Evolutionary conservation across 495 filamentous ascomycete species (phyloP).

Genomic region (Geoglossum glabrum): DNA sequence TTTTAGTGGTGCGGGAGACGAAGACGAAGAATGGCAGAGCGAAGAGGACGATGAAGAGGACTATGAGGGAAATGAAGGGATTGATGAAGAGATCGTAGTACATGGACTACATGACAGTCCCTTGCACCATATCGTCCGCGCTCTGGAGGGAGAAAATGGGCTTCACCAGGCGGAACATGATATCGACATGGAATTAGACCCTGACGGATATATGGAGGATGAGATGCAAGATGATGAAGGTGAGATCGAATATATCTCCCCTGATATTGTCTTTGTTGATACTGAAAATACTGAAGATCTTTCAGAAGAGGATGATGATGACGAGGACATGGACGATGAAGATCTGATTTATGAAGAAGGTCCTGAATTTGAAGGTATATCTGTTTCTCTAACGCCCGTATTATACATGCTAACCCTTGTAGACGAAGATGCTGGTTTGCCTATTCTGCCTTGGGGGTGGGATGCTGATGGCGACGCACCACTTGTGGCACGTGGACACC

Average conservation of each 20-base stretch:
- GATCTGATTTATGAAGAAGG: slow-evolving; percentile 52
- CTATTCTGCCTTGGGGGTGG: slow-evolving; percentile 32
- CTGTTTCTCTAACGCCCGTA: slow-evolving; percentile 23
- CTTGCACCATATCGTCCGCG: slow-evolving; percentile 9
- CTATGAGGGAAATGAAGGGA: slow-evolving; percentile 23
- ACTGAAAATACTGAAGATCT: slow-evolving; percentile 8
- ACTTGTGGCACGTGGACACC: slow-evolving; percentile 24
- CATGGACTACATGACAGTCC: slow-evolving; percentile 4
- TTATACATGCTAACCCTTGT: slow-evolving; percentile 22
- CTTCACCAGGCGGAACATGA: slow-evolving; percentile 4
- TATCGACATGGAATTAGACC: slow-evolving; percentile 10
- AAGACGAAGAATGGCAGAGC: slow-evolving; percentile 40
- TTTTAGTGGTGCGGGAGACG: slow-evolving; percentile 34
- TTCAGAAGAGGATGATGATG: slow-evolving; percentile 17
- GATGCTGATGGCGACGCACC: slow-evolving; percentile 27
- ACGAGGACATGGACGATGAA: slow-evolving; percentile 55
- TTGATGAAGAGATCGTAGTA: slow-evolving; percentile 7
- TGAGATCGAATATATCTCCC: slow-evolving; percentile 4
- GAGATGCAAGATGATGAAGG: slow-evolving; percentile 43
- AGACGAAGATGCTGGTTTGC: slow-evolving; percentile 29
- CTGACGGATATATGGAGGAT: slow-evolving; percentile 25
- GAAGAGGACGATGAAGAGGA: slow-evolving; percentile 35
- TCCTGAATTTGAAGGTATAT: slow-evolving; percentile 41
- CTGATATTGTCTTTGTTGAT: background rate
- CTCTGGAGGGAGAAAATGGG: slow-evolving; percentile 7